These are phyloP conservation scores for Cladosporium colombiae DNA, from an alignment of 2,329 filamentous ascomycete species.

Conservation along the genomic window DNA sequence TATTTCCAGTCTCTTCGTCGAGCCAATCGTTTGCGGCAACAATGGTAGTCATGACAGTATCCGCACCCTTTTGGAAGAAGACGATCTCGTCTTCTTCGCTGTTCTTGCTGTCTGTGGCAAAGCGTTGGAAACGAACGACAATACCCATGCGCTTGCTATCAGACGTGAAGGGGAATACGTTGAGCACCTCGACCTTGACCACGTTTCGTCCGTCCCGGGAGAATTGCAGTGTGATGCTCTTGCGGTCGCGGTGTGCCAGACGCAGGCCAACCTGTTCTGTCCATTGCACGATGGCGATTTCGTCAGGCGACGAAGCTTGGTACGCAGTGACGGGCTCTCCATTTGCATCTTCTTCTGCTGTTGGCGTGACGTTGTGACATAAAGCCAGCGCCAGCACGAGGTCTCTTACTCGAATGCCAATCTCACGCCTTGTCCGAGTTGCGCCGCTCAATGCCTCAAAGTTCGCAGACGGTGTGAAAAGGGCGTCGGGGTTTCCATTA, in stretches of 20 bases:
- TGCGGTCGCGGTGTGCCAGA: slow-evolving; percentile 81
- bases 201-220: slow-evolving; percentile 71
- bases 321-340: slow-evolving; percentile 79
- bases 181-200: slow-evolving; percentile 83
- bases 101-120: slow-evolving; percentile 48
- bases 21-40: slow-evolving; percentile 97
- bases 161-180: slow-evolving; percentile 96
- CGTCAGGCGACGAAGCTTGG: slow-evolving; percentile 94
- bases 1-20: slow-evolving; percentile 98
- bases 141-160: slow-evolving; percentile 99
- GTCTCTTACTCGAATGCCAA: slow-evolving; percentile 88
- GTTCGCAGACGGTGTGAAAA: slow-evolving; percentile 75
- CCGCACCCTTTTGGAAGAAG: slow-evolving; percentile 98
- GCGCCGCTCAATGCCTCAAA: slow-evolving; percentile 54
- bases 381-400: slow-evolving; percentile 88
- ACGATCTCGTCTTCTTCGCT: slow-evolving; percentile 76
- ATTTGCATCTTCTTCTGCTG: slow-evolving; percentile 68
- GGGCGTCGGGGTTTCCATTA: slow-evolving; percentile 36
- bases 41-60: slow-evolving; percentile 96
- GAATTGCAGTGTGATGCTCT: slow-evolving; percentile 79
- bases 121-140: slow-evolving; percentile 75
- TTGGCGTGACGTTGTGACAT: slow-evolving; percentile 96
- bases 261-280: slow-evolving; percentile 89
- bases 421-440: slow-evolving; percentile 86
- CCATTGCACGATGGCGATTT: slow-evolving; percentile 97